phyloP scores from a whole-genome alignment of 805 yeast genomes.

The Ogataea siamensis region DNA sequence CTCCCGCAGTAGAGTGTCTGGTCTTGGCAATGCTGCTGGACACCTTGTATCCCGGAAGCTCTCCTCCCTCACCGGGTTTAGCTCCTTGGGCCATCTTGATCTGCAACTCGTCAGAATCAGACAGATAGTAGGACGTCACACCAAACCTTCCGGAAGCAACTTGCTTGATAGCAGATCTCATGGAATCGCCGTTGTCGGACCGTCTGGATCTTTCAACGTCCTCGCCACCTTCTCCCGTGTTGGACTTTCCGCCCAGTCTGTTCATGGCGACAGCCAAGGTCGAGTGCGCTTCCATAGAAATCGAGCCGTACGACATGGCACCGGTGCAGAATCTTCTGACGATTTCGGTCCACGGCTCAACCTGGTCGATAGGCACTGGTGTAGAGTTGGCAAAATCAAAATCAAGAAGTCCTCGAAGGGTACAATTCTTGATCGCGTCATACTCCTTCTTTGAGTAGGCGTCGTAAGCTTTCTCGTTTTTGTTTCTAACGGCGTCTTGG shows the following conservation, averaged over 20 bases:
- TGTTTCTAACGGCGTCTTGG: conserved; percentile 98
- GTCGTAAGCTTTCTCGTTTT: conserved; percentile 89
- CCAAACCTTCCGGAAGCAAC: conserved; percentile 98
- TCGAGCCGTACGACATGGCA: conserved; percentile 99
- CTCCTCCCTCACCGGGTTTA: conserved; percentile 99
- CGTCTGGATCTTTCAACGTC: conserved; percentile 86
- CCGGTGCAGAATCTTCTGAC: conserved; percentile 98
- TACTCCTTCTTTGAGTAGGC: conserved; percentile 86
- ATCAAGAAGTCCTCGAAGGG: conserved; percentile 90
- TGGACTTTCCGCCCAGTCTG: conserved; percentile 94
- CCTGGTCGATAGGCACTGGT: conserved; percentile 93
- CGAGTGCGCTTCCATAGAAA: conserved; percentile 97
- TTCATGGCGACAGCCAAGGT: conserved; percentile 98
- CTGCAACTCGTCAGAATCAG: conserved; percentile 97
- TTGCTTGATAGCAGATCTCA: conserved; percentile 98
- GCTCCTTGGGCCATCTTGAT: conserved; percentile 99
- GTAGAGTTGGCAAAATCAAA: conserved; percentile 72
- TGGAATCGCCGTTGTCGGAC: conserved; percentile 87
- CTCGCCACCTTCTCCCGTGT: conserved; percentile 99
- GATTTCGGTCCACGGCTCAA: conserved; percentile 99
- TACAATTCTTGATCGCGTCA: conserved; percentile 89
- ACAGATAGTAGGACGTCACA: conserved; percentile 89
- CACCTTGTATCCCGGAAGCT: conserved; percentile 92
- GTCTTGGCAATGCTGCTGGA: conserved; percentile 86
- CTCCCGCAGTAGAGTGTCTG: conserved; percentile 95